Evolutionary conservation across 371 early-diverging fungal genomes (phyloP).

Genomic region (Homolaphlyctis polyrhiza): DNA sequence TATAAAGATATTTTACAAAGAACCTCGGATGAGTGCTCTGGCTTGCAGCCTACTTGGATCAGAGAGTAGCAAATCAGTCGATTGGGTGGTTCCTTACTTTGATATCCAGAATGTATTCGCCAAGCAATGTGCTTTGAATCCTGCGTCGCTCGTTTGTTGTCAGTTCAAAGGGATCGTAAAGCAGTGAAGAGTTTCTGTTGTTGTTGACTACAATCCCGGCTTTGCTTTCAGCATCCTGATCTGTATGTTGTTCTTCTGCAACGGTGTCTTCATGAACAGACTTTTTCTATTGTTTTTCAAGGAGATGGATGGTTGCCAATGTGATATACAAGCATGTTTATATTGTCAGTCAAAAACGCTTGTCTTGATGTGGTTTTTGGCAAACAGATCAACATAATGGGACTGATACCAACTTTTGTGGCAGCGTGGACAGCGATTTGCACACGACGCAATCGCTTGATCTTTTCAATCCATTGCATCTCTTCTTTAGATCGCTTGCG

Average conservation of each 20-base stretch:
- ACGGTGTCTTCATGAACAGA: not conserved
- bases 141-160: constrained; percentile 40
- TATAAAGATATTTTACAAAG: no score
- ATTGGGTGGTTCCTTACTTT: no score
- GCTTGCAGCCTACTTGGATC: no score
- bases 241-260: not conserved
- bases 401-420: constrained; percentile 11
- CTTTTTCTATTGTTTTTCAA: not conserved
- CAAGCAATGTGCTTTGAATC: constrained; percentile 35
- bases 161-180: constrained; percentile 42
- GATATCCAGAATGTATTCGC: constrained; percentile 31
- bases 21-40: no score
- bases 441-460: constrained; percentile 25
- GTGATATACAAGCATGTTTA: constrained; percentile 2
- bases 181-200: constrained; percentile 6
- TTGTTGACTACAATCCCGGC: not conserved
- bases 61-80: not conserved
- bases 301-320: no score
- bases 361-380: not conserved
- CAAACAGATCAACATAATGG: not conserved
- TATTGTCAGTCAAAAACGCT: not conserved
- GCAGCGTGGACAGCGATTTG: constrained; percentile 22
- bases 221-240: not conserved
- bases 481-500: constrained; percentile 24
- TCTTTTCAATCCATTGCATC: constrained; percentile 15